Evolutionary conservation across 2,329 filamentous ascomycete species (phyloP), one percentile per base, ranked within the genome.

Genomic region (Amylocarpus encephaloides): DNA sequence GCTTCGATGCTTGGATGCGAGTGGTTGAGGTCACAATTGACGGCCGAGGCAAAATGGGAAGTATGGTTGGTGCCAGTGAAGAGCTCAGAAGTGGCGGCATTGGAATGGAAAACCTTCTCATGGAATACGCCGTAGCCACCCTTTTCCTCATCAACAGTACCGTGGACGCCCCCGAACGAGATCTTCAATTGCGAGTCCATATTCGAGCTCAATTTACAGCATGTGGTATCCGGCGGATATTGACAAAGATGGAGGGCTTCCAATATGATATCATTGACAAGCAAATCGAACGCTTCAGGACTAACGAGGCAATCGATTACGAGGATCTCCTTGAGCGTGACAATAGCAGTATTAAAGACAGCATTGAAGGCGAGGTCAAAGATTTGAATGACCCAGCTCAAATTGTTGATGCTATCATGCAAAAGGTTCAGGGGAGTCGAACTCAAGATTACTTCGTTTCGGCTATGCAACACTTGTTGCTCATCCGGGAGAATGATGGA

Each of bases 181-280:
- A 98, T 64, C 73, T 98, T 58, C 88, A 95, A 70, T 74, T 97
- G 57, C 83, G 93, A 66, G 88, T 94, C 67, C 93, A 97, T 70
- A 91, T 97, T 64, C 82, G 93, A 56, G 92, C 93, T 19, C 93
- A 97, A 68, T 96, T 98, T 66, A 95, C 87, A 63, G 90, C 87
- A 67, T 95, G 90, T 69, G 93, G 93, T 50, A 89, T 97, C 77
- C 94, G 91, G 74, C 85, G 93, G 51, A 87, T 97, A 62, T 73
- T 97, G 70, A 85, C 78, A 59, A 98, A 97, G 78, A 97, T 97
- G 93, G 91, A 95, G 69, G 87, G 82, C 39, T 97, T 98, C 73
- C 91, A 97, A 69, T 98, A 97, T 72, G 93, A 98, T 62, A 81
- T 94, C 62, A 93, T 98, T 60, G 92, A 97, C 76, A 97, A 96